phyloP scores from a whole-genome alignment of 2,329 filamentous ascomycete species.

The Fusarium protoensiforme region DNA sequence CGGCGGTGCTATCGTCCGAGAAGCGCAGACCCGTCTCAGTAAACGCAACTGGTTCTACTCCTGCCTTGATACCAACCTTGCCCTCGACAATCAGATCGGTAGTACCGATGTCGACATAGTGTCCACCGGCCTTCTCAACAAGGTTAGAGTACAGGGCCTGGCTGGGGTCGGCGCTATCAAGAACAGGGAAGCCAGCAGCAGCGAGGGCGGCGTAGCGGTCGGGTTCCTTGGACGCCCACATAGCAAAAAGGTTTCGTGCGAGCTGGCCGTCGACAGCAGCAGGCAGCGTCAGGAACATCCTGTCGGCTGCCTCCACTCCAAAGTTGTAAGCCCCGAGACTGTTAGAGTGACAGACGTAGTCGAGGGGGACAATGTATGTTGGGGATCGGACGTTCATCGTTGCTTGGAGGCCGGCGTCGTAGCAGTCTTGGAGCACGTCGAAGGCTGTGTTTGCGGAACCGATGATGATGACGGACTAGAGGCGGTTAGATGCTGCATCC shows the following conservation, averaged over 20 bases:
- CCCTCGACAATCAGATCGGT: constrained; percentile 3
- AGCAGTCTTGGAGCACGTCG: constrained; percentile 23
- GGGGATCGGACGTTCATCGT: constrained; percentile 25
- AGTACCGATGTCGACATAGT: constrained; percentile 24
- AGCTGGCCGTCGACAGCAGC: constrained; percentile 9
- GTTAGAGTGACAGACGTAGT: constrained; percentile 13
- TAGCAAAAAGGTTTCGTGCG: constrained; percentile 1
- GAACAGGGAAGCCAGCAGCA: constrained; percentile 9
- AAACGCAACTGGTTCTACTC: constrained; percentile 8
- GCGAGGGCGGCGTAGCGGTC: constrained; percentile 15
- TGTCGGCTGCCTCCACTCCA: constrained; percentile 13
- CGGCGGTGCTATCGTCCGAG: constrained; percentile 13
- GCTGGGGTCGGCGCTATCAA: constrained; percentile 7
- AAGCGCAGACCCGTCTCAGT: constrained; percentile 14
- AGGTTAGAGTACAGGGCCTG: constrained; percentile 19
- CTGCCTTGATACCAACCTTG: constrained; percentile 7
- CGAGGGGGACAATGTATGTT: constrained; percentile 25
- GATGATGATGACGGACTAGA: constrained; percentile 18
- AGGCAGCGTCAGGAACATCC: constrained; percentile 17
- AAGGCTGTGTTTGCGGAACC: constrained; percentile 34
- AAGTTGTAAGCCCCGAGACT: constrained; percentile 20
- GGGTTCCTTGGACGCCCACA: constrained; percentile 20
- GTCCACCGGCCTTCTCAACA: constrained; percentile 20
- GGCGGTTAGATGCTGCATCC: not conserved
- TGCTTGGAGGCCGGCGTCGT: not conserved